Evolutionary conservation across 371 early-diverging fungal genomes (phyloP).

Genomic region (Quaeritorhiza haematococci): DNA sequence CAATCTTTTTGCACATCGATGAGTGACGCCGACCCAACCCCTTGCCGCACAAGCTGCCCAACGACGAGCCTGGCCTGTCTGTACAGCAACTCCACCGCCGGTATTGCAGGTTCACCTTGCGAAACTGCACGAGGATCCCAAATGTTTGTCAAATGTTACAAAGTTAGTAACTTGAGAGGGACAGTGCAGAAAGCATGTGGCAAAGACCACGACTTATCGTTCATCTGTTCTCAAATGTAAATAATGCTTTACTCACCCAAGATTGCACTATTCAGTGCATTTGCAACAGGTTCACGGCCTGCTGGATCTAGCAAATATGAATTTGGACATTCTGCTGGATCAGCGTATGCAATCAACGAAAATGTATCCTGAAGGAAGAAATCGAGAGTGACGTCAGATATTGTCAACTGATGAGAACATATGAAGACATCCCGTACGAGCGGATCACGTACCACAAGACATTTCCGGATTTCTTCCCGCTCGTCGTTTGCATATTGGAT

Average conservation of each 20-base stretch:
- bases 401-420: neutral
- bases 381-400: neutral
- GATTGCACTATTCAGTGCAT: conserved; percentile 66
- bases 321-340: conserved; percentile 52
- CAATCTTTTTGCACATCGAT: conserved; percentile 2
- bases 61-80: neutral
- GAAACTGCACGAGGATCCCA: neutral
- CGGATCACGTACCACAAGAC: conserved; percentile 28
- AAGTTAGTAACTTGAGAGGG: neutral
- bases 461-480: conserved; percentile 34
- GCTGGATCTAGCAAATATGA: conserved; percentile 45
- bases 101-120: neutral
- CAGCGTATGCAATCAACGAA: conserved; percentile 72
- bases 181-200: too few relatives aligned
- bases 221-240: conserved; percentile 6
- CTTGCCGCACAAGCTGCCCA: neutral
- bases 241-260: conserved; percentile 38
- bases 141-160: neutral
- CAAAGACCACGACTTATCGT: too few relatives aligned
- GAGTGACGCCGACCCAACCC: neutral
- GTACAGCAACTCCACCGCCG: neutral
- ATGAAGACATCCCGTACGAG: neutral
- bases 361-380: conserved; percentile 50
- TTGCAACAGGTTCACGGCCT: conserved; percentile 61
- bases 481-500: conserved; percentile 59